phyloP scores from a whole-genome alignment of 345 rosid species.

The Rubroshorea leprosula region DNA sequence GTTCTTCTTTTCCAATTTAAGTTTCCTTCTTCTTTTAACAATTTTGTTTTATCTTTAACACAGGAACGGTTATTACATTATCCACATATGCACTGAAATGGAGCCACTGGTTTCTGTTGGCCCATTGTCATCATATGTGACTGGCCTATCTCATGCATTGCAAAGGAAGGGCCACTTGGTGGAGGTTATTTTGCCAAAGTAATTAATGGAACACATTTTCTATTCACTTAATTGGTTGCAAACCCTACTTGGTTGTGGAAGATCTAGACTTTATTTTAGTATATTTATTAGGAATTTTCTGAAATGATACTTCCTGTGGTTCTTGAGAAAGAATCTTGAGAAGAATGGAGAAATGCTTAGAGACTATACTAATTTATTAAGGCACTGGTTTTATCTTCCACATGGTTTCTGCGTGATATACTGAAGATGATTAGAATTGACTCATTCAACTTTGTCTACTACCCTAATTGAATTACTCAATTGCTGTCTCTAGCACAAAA shows the following conservation, averaged over 20 bases:
- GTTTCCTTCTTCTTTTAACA: slow-evolving; percentile 1
- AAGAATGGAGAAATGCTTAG: too few species aligned
- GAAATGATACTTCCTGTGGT: not conserved
- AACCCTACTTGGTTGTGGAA: not conserved
- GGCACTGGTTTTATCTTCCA: too few species aligned
- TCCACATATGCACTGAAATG: slow-evolving; percentile 90
- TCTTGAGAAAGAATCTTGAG: not conserved
- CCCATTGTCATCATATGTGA: slow-evolving; percentile 64
- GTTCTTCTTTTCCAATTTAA: not conserved
- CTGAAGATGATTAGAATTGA: too few species aligned
- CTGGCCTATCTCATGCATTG: slow-evolving; percentile 52
- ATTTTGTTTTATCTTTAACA: slow-evolving; percentile 13
- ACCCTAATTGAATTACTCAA: too few species aligned
- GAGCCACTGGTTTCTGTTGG: slow-evolving; percentile 63
- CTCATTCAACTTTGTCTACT: too few species aligned
- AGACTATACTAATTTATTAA: too few species aligned
- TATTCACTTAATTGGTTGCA: slow-evolving; percentile 1
- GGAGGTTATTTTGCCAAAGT: slow-evolving; percentile 88
- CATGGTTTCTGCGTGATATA: not conserved
- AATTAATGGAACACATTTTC: slow-evolving; percentile 14
- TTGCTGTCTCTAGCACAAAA: too few species aligned
- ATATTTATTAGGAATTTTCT: not conserved
- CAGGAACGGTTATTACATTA: slow-evolving; percentile 63
- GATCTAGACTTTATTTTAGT: slow-evolving; percentile 3
- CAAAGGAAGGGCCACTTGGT: slow-evolving; percentile 67